These are phyloP conservation scores for Sphagnurus paluster DNA, from an alignment of 1,284 basidiomycete species.

Conservation along the genomic window DNA sequence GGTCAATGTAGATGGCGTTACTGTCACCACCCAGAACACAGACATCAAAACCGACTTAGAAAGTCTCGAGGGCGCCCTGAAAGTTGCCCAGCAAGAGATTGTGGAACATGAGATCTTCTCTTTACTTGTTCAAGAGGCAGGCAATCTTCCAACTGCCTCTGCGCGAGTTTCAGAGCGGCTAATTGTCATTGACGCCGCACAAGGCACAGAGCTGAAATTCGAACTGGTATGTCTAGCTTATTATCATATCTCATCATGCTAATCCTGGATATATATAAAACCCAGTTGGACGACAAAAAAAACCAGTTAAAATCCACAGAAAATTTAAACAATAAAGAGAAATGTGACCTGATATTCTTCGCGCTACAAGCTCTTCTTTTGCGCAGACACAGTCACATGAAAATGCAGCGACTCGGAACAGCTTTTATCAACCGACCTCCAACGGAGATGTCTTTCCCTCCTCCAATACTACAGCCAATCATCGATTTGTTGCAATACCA, in stretches of 20 bases:
- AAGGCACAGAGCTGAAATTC: constrained; percentile 66
- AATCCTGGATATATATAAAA: background rate
- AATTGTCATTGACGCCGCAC: constrained; percentile 71
- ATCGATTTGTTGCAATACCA: constrained; percentile 77
- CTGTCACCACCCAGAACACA: constrained; percentile 39
- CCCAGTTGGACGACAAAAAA: constrained; percentile 28
- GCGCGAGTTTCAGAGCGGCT: constrained; percentile 74
- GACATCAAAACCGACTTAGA: constrained; percentile 30
- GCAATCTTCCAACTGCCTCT: constrained; percentile 67
- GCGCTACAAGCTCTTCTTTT: constrained; percentile 64
- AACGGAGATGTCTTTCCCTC: constrained; percentile 23
- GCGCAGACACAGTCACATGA: constrained; percentile 55
- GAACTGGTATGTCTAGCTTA: constrained; percentile 51
- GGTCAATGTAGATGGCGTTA: constrained; percentile 32
- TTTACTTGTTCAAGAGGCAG: constrained; percentile 68
- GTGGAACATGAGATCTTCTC: constrained; percentile 80
- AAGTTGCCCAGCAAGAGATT: constrained; percentile 63
- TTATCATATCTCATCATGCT: background rate
- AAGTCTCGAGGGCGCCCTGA: constrained; percentile 51
- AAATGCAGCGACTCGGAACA: constrained; percentile 47
- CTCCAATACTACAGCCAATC: constrained; percentile 62
- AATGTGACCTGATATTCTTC: constrained; percentile 71
- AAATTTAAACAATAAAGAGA: constrained; percentile 29
- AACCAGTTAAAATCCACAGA: constrained; percentile 9
- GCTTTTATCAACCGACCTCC: constrained; percentile 29